Base-by-base conservation (phyloP, 441 rosid genomes). In the Pelargonium myrrhifolium region DNA sequence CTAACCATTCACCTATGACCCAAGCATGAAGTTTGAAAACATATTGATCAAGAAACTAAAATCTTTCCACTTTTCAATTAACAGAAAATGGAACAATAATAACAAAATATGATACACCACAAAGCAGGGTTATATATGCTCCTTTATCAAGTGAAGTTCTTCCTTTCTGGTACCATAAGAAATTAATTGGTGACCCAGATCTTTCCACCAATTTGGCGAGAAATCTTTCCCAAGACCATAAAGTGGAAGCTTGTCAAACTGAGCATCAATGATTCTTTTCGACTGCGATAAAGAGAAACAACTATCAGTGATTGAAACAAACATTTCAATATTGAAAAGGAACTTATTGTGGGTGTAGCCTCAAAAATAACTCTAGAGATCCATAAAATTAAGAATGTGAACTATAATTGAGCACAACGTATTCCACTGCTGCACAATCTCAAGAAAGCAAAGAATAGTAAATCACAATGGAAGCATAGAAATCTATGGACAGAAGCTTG, bases 191-290 rank as follows among this genome's bases (percentile, higher is more conserved):
- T 72, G 43, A 18, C 79, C 85, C 66, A 83, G 66, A 60, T 76
- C 66, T 77, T 83, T 83, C 87, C 87, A 83, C 87, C 87, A 83
- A 53, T 76, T 75, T 68, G 85, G 67, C 6, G 79, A 60, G 64
- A 77, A 65, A 47, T 75, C 75, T 77, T 78, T 79, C 70, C 85
- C 87, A 43, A 76, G 87, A 70, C 87, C 87, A 71, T 83, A 84
- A 70, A 83, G 79, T 12, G 81, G 83, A 66, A 83, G 83, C 79
- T 77, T 75, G 78, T 83, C 81, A 71, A 83, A 81, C 31, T 76
- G 77, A 68, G 74, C 69, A 56, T 79, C 83, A 71, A 77, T 21
- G 64, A 83, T 76, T 53, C 63, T 81, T 68, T 81, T 83, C 24
- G 82, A 74, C 87, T 83, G 42, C 18, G 66, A 63, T 28, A 56